Conservation (phyloP, 2,329 filamentous ascomycete genomes). For the Akanthomyces uredinophilus region DNA sequence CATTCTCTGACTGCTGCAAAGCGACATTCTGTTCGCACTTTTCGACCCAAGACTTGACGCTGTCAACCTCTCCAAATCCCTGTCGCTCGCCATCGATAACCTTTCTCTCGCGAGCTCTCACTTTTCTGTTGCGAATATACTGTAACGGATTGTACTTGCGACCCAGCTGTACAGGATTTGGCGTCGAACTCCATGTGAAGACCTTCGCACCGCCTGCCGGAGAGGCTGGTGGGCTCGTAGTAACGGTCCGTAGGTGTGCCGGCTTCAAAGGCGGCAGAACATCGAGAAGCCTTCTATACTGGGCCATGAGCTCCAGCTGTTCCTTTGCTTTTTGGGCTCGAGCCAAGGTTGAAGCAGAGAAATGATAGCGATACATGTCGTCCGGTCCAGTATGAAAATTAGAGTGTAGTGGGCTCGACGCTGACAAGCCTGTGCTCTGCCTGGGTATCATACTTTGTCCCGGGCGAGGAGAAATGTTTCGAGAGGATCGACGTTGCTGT, state of each 20-base stretch:
- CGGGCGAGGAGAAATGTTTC: constrained; percentile 55
- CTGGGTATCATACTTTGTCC: constrained; percentile 38
- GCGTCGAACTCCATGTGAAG: constrained; percentile 16
- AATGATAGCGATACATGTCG: constrained; percentile 53
- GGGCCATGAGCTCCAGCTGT: constrained; percentile 77
- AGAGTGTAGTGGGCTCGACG: constrained; percentile 42
- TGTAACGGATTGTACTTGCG: constrained; percentile 87
- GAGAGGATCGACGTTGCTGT: constrained; percentile 60
- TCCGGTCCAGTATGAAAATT: constrained; percentile 39
- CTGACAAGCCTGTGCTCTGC: constrained; percentile 35
- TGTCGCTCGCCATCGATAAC: constrained; percentile 68
- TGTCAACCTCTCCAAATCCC: constrained; percentile 69
- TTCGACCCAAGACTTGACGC: constrained; percentile 73
- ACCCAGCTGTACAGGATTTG: constrained; percentile 39
- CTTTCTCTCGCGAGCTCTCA: constrained; percentile 72
- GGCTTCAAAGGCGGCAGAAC: constrained; percentile 67
- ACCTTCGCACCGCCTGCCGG: constrained; percentile 24
- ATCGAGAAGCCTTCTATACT: constrained; percentile 77
- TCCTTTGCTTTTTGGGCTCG: constrained; percentile 80
- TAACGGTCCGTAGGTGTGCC: constrained; percentile 32
- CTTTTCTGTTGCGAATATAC: constrained; percentile 83
- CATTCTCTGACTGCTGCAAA: constrained; percentile 20
- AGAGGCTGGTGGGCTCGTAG: constrained; percentile 38
- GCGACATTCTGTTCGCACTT: constrained; percentile 42
- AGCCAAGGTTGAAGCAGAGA: constrained; percentile 74